Evolutionary conservation across 208 protist species (phyloP), one percentile per base, ranked within the genome.

Genomic region (Crithidia fasciculata): DNA sequence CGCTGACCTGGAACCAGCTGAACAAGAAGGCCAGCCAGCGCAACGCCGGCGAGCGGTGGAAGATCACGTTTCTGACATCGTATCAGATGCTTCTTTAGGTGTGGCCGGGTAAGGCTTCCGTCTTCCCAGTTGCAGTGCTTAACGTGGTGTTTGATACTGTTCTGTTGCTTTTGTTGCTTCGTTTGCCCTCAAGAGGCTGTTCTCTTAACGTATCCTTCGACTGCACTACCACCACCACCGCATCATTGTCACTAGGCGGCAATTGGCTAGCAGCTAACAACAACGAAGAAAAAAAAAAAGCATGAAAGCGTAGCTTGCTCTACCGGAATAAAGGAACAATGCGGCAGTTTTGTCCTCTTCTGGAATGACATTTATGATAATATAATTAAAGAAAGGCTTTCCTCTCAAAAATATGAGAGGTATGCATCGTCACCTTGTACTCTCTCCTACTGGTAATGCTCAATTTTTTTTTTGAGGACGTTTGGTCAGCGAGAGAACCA

Each of bases 1-100:
- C 60, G 15, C 52, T 89, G 45, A 64, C 58, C 36, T 89, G 78
- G 78, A 83, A 56, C 40, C 59, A 83, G 44, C 79, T 89, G 19
- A 79, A 89, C 61, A 74, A 81, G 63, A 74, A 82, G 78, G 36
- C 53, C 3, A 71, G 52, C 13, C 61, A 69, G 40, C 65, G 72
- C 16, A 55, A 18, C 9, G 16, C 57, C 4, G 28, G 36, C 9
- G 69, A 77, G 53, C 39, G 16, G 66, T 89, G 81, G 85, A 59
- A 77, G 15, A 64, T 89, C 7, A 85, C 77, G 10, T 68, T 82
- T 8, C 67, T 89, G 37, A 72, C 73, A 36, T 78, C 74, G 15
- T 89, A 83, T 69, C 77, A 71, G 15, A 65, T 69, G 47, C 70
- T 88, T 13, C 37, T 69, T 28, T 28, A 28, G 28, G 28, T 28